Evolutionary conservation across 2,329 filamentous ascomycete species (phyloP), one percentile per base, ranked within the genome.

Genomic region (Colletotrichum ledebouriae): DNA sequence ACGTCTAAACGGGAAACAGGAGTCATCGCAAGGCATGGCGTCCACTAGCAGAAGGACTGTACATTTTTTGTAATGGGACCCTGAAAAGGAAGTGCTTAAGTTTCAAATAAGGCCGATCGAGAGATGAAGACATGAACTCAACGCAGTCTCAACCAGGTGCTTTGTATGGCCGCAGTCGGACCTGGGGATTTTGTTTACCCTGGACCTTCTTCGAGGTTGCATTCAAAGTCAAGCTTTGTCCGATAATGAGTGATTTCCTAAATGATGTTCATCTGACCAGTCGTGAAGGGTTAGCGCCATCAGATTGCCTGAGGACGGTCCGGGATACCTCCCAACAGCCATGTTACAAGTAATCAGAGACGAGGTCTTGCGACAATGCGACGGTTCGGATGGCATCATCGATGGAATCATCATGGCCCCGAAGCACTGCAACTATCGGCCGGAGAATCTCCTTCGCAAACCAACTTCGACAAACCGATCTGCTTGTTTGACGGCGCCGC

Each of bases 371-470:
- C 69, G 73, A 22, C 80, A 83, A 57, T 87, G 86, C 71, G 85
- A 87, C 69, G 70, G 70, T 9, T 78, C 80, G 44, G 84, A 86
- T 71, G 83, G 84, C 7, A 72, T 85, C 3, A 73, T 75, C 4
- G 84, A 87, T 70, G 76, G 75, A 25, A 82, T 87, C 60, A 78
- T 87, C 46, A 80, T 77, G 59, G 77, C 80, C 25, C 81, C 84
- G 0, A 74, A 78, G 5, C 75, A 76, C 42, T 85, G 85, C 73
- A 69, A 74, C 22, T 78, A 81, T 47, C 75, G 81, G 42, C 76
- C 80, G 22, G 75, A 76, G 33, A 70, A 68, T 6, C 73, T 83
- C 2, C 77, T 82, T 34, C 83, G 82, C 67, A 73, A 77, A 46
- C 6, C 72, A 71, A 71, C 20, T n/a, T 73, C 49, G 75, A 29